Percentiles rank a stretch among this genome's conserved stretches.
These are phyloP conservation scores for Aphanoascus verrucosus DNA, from an alignment of 2,329 filamentous ascomycete genomes.

Conservation along the genomic window DNA sequence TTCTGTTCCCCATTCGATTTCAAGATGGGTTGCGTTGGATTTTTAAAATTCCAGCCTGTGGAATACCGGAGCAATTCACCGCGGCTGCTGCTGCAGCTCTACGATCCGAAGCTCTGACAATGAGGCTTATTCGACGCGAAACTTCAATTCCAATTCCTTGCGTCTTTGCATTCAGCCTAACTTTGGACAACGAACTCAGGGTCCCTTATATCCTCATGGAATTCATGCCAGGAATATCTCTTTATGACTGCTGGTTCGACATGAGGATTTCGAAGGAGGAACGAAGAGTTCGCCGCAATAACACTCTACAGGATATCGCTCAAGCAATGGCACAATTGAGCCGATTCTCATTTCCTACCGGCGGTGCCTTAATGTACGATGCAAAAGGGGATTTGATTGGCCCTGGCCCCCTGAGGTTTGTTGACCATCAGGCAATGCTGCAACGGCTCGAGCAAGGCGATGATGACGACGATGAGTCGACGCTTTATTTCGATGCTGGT, in stretches of 20 bases:
- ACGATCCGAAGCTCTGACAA: slow-evolving; percentile 12
- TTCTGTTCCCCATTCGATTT: slow-evolving; percentile 10
- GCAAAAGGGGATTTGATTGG: not conserved
- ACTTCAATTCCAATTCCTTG: slow-evolving; percentile 10
- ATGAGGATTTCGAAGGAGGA: slow-evolving; percentile 6
- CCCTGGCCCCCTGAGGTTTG: slow-evolving; percentile 9
- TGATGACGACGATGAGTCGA: slow-evolving; percentile 7
- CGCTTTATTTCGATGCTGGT: slow-evolving; percentile 10
- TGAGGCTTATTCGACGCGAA: slow-evolving; percentile 9
- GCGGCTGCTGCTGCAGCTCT: slow-evolving; percentile 8
- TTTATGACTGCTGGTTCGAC: slow-evolving; percentile 11
- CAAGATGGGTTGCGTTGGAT: slow-evolving; percentile 12
- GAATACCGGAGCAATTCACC: slow-evolving; percentile 6
- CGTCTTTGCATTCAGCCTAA: slow-evolving; percentile 7
- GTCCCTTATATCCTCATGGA: slow-evolving; percentile 11
- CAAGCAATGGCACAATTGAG: slow-evolving; percentile 9
- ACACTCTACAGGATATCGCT: slow-evolving; percentile 6
- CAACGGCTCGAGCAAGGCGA: slow-evolving; percentile 3
- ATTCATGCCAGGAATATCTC: slow-evolving; percentile 6
- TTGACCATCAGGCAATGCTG: slow-evolving; percentile 8
- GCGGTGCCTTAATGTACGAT: slow-evolving; percentile 10
- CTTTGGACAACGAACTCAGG: slow-evolving; percentile 8
- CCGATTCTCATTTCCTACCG: slow-evolving; percentile 5
- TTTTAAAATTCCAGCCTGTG: slow-evolving; percentile 10
- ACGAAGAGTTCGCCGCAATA: slow-evolving; percentile 6